phyloP scores from a whole-genome alignment of 495 filamentous ascomycete genomes.

The Xylaria curta region DNA sequence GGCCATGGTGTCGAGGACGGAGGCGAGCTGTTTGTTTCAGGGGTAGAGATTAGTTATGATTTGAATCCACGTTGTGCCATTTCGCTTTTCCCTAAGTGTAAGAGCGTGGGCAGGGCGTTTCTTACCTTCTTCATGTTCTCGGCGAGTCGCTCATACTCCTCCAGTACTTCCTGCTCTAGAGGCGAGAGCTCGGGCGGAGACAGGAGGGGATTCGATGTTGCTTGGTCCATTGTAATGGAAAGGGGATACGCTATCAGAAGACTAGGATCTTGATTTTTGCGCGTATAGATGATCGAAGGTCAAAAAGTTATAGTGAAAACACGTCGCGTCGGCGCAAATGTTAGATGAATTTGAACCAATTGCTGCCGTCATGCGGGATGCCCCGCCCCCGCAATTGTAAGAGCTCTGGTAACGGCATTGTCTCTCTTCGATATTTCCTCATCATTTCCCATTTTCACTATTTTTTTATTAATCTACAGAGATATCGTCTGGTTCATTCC shows the following conservation, averaged over 20 bases:
- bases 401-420: neutral
- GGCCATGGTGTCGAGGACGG: constrained; percentile 65
- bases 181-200: constrained; percentile 67
- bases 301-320: neutral
- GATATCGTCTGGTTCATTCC: neutral
- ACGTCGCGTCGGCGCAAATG: constrained; percentile 12
- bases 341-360: neutral
- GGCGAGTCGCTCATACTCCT: constrained; percentile 87
- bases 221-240: constrained; percentile 15
- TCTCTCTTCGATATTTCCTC: neutral
- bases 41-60: neutral
- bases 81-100: neutral
- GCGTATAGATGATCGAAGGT: neutral
- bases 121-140: constrained; percentile 89
- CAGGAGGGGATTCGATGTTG: constrained; percentile 34
- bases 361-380: neutral
- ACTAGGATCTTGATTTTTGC: neutral
- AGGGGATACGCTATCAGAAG: neutral
- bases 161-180: constrained; percentile 91
- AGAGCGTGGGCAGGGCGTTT: constrained; percentile 27
- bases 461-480: neutral
- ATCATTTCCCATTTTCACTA: neutral
- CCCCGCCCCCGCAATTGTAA: constrained; percentile 16
- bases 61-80: neutral
- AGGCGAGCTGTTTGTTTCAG: constrained; percentile 59